Conservation (phyloP, 805 yeast species). For the Wickerhamomyces silvicola region DNA sequence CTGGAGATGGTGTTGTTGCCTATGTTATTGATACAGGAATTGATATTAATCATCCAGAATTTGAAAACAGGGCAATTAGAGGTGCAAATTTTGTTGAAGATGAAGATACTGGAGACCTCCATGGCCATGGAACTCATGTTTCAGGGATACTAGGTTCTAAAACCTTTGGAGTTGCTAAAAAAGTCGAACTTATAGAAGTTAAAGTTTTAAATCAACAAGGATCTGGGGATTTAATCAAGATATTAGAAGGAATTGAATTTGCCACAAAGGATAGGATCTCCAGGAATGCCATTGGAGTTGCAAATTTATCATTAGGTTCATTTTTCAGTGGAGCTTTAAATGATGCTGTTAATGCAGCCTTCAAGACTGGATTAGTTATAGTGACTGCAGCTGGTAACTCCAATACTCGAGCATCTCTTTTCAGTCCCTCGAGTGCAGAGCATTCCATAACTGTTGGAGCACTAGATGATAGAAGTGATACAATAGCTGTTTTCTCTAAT, state of each 20-base stretch:
- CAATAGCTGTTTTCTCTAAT: constrained; percentile 71
- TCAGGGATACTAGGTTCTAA: constrained; percentile 78
- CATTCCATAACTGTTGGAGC: constrained; percentile 82
- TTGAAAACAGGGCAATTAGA: constrained; percentile 52
- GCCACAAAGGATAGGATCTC: constrained; percentile 49
- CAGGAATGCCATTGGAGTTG: constrained; percentile 44
- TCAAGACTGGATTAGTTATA: constrained; percentile 57
- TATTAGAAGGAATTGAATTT: constrained; percentile 59
- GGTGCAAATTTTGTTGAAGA: constrained; percentile 54
- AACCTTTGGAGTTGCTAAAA: constrained; percentile 74
- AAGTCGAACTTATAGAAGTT: constrained; percentile 54
- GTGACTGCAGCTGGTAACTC: constrained; percentile 88
- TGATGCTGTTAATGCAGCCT: constrained; percentile 70
- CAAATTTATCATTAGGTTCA: constrained; percentile 79
- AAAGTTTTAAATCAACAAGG: constrained; percentile 67
- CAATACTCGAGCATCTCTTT: constrained; percentile 63
- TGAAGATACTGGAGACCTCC: constrained; percentile 58
- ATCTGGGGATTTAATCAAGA: constrained; percentile 55
- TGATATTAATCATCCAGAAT: constrained; percentile 45
- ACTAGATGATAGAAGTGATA: constrained; percentile 63
- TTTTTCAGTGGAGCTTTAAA: constrained; percentile 56
- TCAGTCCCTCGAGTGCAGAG: constrained; percentile 77
- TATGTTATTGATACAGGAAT: constrained; percentile 85
- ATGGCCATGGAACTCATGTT: constrained; percentile 91
- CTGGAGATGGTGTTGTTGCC: constrained; percentile 59